Percentiles rank a stretch among this genome's conserved stretches.
These are phyloP conservation scores for Diutina pseudorugosa DNA, from an alignment of 1,139 yeast genomes.

Conservation along the genomic window DNA sequence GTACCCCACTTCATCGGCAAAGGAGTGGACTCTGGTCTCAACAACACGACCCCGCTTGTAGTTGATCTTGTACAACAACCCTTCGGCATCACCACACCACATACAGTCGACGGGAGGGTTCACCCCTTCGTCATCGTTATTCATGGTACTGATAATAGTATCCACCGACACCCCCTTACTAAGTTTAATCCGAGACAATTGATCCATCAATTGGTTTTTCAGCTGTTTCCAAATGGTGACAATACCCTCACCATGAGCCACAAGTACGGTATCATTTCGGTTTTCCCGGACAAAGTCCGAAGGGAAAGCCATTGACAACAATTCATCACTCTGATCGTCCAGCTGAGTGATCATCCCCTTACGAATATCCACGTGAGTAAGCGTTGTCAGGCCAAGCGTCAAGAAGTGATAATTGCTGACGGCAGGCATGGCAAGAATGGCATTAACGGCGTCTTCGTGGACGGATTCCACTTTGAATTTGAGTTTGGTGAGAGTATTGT, in stretches of 20 bases:
- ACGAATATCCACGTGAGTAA: slow-evolving; percentile 69
- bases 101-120: slow-evolving; percentile 26
- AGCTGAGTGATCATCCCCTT: slow-evolving; percentile 52
- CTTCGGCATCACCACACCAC: slow-evolving; percentile 83
- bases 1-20: slow-evolving; percentile 50
- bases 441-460: slow-evolving; percentile 70
- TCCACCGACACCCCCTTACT: slow-evolving; percentile 69
- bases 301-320: slow-evolving; percentile 60
- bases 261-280: slow-evolving; percentile 50
- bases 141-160: slow-evolving; percentile 62
- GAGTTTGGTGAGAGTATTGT: slow-evolving; percentile 30
- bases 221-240: slow-evolving; percentile 79
- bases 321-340: slow-evolving; percentile 91
- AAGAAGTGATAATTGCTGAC: slow-evolving; percentile 73
- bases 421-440: slow-evolving; percentile 54
- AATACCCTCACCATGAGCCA: slow-evolving; percentile 87
- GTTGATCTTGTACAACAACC: slow-evolving; percentile 59
- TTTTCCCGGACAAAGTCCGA: slow-evolving; percentile 34
- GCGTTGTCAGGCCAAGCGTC: slow-evolving; percentile 73
- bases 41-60: slow-evolving; percentile 50
- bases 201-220: slow-evolving; percentile 61
- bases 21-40: slow-evolving; percentile 57
- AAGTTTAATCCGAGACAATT: slow-evolving; percentile 65
- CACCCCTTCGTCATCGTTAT: slow-evolving; percentile 29
- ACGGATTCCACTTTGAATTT: slow-evolving; percentile 35